These are phyloP conservation scores for Pelargonium australe DNA, from an alignment of 441 rosid genomes.

Conservation along the genomic window DNA sequence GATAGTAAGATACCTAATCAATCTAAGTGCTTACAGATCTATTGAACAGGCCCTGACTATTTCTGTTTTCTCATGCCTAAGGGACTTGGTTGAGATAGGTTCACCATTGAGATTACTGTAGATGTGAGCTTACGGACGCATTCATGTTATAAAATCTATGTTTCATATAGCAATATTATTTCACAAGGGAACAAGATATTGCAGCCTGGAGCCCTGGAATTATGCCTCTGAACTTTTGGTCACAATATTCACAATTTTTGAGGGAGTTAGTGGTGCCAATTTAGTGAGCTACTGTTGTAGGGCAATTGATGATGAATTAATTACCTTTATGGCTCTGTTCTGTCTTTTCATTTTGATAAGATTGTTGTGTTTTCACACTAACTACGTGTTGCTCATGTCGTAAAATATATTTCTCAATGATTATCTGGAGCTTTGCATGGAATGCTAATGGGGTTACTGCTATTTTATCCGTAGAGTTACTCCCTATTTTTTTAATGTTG, in stretches of 20 bases:
- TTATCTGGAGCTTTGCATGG: not conserved
- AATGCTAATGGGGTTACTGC: not conserved
- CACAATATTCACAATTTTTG: not conserved
- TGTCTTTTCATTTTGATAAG: not conserved
- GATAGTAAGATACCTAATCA: not conserved
- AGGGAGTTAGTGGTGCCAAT: not conserved
- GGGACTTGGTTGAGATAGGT: not conserved
- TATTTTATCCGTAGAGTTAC: not conserved
- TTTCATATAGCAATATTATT: not conserved
- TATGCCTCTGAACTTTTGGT: not conserved
- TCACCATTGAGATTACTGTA: not conserved
- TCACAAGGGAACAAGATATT: not conserved
- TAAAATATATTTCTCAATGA: not conserved
- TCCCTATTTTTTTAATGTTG: not conserved
- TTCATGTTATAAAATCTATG: not conserved
- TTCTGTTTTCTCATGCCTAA: not conserved
- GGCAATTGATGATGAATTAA: not conserved
- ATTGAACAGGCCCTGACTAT: not conserved
- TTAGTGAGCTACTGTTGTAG: not conserved
- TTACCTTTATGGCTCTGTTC: conserved; percentile 4
- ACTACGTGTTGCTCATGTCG: not conserved
- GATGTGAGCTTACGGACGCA: not conserved
- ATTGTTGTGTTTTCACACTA: not conserved
- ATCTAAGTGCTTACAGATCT: not conserved
- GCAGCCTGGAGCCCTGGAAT: not conserved